Conservation (phyloP, 352 stramenopile species). For the Globisporangium radiosum region DNA sequence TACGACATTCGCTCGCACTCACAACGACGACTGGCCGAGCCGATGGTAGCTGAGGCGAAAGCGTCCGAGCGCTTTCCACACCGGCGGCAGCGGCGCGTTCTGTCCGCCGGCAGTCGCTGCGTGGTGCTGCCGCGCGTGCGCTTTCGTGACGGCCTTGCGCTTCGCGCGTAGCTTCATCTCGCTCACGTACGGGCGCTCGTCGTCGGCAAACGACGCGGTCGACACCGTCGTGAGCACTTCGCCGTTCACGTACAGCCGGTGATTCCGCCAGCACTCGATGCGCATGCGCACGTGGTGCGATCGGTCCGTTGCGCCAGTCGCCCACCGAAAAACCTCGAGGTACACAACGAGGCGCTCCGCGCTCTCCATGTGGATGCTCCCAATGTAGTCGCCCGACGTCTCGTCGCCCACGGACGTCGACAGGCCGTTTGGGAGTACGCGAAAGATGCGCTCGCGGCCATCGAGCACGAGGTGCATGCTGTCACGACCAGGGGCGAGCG, state of each 20-base stretch:
- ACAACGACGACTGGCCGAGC: not conserved
- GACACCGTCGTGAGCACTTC: conserved; percentile 34
- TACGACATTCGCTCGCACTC: too few relatives aligned
- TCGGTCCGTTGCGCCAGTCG: conserved; percentile 13
- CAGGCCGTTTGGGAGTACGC: conserved; percentile 45
- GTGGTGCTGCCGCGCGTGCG: conserved; percentile 14
- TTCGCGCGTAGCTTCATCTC: conserved; percentile 51
- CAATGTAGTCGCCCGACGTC: conserved; percentile 49
- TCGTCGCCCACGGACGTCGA: conserved; percentile 24
- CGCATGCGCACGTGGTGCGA: conserved; percentile 41
- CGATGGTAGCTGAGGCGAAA: conserved; percentile 28
- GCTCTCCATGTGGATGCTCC: conserved; percentile 39
- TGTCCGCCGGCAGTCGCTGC: not conserved
- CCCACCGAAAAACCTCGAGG: conserved; percentile 43
- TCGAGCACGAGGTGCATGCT: conserved; percentile 50
- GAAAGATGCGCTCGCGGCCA: conserved; percentile 51
- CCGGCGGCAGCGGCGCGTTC: not conserved
- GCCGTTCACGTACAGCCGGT: conserved; percentile 36
- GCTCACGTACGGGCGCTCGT: conserved; percentile 32
- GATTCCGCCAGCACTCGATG: conserved; percentile 33
- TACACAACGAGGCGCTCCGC: conserved; percentile 36
- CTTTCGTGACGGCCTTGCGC: conserved; percentile 27
- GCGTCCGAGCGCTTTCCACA: conserved; percentile 26
- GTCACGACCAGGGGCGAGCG: conserved; percentile 23
- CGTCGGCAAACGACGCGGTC: conserved; percentile 21